Evolutionary conservation across 495 filamentous ascomycete genomes (phyloP).

Genomic region (Hypoxylon perforatum): DNA sequence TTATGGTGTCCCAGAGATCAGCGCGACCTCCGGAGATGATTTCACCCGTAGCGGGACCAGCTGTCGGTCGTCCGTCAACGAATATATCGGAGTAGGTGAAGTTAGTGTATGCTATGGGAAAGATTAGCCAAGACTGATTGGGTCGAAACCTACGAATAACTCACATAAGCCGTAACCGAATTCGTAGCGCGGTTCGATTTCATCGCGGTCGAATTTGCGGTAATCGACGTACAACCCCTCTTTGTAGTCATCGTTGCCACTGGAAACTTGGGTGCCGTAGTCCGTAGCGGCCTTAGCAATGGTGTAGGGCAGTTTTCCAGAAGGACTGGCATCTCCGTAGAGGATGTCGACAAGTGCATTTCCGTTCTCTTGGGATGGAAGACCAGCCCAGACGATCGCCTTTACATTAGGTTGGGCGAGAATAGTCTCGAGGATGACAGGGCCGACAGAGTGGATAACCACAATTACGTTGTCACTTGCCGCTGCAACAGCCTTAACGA

Average conservation of each 20-base stretch:
- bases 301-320: conserved; percentile 90
- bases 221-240: conserved; percentile 89
- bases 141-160: too few relatives aligned
- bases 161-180: conserved; percentile 72
- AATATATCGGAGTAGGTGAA: conserved; percentile 63
- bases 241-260: conserved; percentile 71
- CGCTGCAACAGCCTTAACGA: conserved; percentile 73
- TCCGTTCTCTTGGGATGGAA: conserved; percentile 92
- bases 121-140: conserved; percentile 29
- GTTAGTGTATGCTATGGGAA: conserved; percentile 64
- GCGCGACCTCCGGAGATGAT: conserved; percentile 74
- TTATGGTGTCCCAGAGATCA: conserved; percentile 70
- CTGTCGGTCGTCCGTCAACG: conserved; percentile 56
- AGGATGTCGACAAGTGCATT: conserved; percentile 86
- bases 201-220: conserved; percentile 79
- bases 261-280: conserved; percentile 74
- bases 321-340: conserved; percentile 84
- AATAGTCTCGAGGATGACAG: conserved; percentile 85
- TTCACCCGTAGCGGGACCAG: conserved; percentile 63
- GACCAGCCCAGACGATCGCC: conserved; percentile 85
- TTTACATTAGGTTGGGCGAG: conserved; percentile 80
- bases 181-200: conserved; percentile 68
- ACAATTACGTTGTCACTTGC: conserved; percentile 80
- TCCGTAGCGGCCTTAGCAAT: conserved; percentile 82
- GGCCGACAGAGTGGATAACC: conserved; percentile 91